phyloP scores from a whole-genome alignment of 768 basidiomycete species.

The Hydnomerulius pinastri region DNA sequence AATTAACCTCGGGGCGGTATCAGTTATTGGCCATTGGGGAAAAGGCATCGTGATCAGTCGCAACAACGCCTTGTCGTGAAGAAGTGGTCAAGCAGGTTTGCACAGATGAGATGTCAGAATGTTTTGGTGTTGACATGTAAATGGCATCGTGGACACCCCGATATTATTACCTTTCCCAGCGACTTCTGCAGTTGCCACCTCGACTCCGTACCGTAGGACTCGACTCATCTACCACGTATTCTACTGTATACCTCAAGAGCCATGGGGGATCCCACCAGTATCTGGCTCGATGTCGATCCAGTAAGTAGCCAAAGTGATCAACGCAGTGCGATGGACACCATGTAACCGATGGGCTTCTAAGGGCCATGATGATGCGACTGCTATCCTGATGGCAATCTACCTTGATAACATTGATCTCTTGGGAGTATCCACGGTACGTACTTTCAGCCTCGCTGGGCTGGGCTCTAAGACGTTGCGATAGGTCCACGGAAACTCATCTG shows the following conservation, averaged over 20 bases:
- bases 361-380: slow-evolving; percentile 91
- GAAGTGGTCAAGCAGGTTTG: too few relatives aligned
- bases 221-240: too few relatives aligned
- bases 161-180: too few relatives aligned
- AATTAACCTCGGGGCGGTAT: too few relatives aligned
- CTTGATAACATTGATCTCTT: slow-evolving; percentile 65
- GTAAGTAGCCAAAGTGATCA: slow-evolving; percentile 36
- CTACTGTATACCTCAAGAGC: background rate
- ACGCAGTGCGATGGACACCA: background rate
- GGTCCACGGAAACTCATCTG: slow-evolving; percentile 81
- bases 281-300: slow-evolving; percentile 72
- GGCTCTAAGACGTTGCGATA: slow-evolving; percentile 26
- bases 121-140: too few relatives aligned
- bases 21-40: too few relatives aligned
- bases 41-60: too few relatives aligned
- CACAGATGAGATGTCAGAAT: too few relatives aligned
- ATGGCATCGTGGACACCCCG: too few relatives aligned
- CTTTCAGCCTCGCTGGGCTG: background rate
- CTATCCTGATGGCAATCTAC: slow-evolving; percentile 76
- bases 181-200: too few relatives aligned
- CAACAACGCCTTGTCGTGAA: too few relatives aligned
- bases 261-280: slow-evolving; percentile 13
- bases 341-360: slow-evolving; percentile 27
- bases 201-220: too few relatives aligned
- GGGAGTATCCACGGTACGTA: slow-evolving; percentile 78